Evolutionary conservation across 2,329 filamentous ascomycete species (phyloP).

Genomic region (Alternaria arborescens): DNA sequence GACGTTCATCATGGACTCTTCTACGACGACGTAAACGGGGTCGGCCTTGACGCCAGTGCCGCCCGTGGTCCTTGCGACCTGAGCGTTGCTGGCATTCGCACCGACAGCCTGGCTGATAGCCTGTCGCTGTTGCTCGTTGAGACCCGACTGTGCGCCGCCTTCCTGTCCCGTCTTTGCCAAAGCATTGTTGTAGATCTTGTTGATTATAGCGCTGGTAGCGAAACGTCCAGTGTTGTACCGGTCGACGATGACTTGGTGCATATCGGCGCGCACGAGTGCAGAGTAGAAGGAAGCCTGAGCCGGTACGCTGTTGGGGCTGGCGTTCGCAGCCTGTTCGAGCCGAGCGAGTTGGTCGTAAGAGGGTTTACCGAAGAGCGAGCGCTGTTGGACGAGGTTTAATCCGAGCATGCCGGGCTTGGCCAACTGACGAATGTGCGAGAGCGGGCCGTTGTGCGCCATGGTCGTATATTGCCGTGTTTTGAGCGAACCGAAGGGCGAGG

Average conservation of each 20-base stretch:
- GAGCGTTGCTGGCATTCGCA: conserved; percentile 73
- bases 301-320: conserved; percentile 85
- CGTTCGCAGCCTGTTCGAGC: conserved; percentile 90
- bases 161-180: conserved; percentile 67
- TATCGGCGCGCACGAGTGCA: conserved; percentile 86
- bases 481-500: conserved; percentile 34
- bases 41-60: conserved; percentile 78
- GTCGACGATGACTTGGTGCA: conserved; percentile 92
- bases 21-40: conserved; percentile 94
- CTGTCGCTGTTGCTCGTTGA: conserved; percentile 72
- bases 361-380: conserved; percentile 57
- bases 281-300: conserved; percentile 95
- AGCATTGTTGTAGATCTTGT: conserved; percentile 80
- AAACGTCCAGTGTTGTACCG: conserved; percentile 87
- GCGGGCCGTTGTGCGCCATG: conserved; percentile 45
- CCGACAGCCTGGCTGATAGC: conserved; percentile 84
- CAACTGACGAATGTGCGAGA: conserved; percentile 42
- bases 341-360: conserved; percentile 75
- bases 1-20: conserved; percentile 80
- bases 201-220: conserved; percentile 79
- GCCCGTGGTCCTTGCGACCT: conserved; percentile 64
- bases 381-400: conserved; percentile 53
- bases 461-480: conserved; percentile 52
- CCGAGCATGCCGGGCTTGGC: conserved; percentile 46
- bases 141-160: conserved; percentile 41